Evolutionary conservation across 495 filamentous ascomycete genomes (phyloP).

Genomic region (Neurospora sp.): DNA sequence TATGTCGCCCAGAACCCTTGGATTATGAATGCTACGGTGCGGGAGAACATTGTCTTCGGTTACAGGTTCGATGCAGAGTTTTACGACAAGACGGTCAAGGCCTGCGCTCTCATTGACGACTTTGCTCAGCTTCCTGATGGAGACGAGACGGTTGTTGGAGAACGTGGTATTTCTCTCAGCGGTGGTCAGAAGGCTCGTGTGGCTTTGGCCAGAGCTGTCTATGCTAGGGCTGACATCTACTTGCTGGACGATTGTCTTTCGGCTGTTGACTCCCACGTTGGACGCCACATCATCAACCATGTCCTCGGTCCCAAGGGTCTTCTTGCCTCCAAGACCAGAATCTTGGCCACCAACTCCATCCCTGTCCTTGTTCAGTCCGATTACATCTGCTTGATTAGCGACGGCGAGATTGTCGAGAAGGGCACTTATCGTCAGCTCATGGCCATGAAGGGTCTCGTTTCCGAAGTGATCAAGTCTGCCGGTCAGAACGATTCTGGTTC

Average conservation of each 20-base stretch:
- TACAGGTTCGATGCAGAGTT: constrained; percentile 91
- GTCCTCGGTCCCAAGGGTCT: constrained; percentile 83
- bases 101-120: constrained; percentile 86
- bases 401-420: constrained; percentile 74
- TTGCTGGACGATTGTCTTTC: constrained; percentile 89
- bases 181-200: constrained; percentile 95
- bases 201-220: constrained; percentile 91
- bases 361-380: constrained; percentile 77
- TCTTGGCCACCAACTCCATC: constrained; percentile 94
- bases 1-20: constrained; percentile 90
- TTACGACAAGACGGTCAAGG: constrained; percentile 88
- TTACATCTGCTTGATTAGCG: constrained; percentile 71
- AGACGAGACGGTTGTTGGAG: constrained; percentile 92
- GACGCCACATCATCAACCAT: constrained; percentile 84
- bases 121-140: constrained; percentile 90
- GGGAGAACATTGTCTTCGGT: constrained; percentile 95
- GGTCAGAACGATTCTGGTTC: constrained; percentile 40
- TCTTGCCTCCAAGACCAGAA: constrained; percentile 75
- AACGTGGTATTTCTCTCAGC: constrained; percentile 93
- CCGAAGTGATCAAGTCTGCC: constrained; percentile 71
- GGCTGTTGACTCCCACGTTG: constrained; percentile 96
- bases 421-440: constrained; percentile 85
- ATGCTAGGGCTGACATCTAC: constrained; percentile 95
- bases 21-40: constrained; percentile 97
- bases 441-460: constrained; percentile 86